Base-by-base conservation (phyloP, 2,329 filamentous ascomycete species). In the Alternaria sp. region DNA sequence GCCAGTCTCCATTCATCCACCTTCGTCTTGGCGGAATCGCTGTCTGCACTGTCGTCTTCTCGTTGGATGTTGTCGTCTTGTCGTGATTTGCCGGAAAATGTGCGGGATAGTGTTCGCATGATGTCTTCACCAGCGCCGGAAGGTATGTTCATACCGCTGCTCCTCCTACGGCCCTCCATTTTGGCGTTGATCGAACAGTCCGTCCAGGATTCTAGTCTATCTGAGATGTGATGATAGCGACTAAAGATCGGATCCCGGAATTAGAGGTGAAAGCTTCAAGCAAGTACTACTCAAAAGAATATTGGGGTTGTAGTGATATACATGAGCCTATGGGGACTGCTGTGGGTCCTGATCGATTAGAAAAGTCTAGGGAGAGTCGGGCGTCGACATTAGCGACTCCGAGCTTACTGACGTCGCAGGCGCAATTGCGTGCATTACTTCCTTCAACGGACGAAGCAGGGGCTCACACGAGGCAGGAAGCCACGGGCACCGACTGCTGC, bases 1-100 rank as follows among this genome's bases (percentile, higher is more conserved):
- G 68, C 72, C 9, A 74, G 61, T 21, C 70, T 66, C 72, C 72
- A 74, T 15, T 66, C 58, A n/a, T 70, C 67, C 40, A 73, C 63
- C 15, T 64, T 66, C 4, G 68, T 72, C 49, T 61, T 71, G 11
- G 61, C 61, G 15, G 69, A 72, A 19, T 57, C 44, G 57, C 28
- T 19, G 19, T 63, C 47, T 54, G 40, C 54, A 23, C 32, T 30
- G 26, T 62, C 58, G 19, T 55, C 50, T 28, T 40, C 52, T 13
- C 36, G 47, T 45, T 68, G 56, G n/a, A 55, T 59, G 6, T 62
- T 46, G 4, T 62, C 56, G 15, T 69, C 56, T 5, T 66, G 56
- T 32, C 40, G 60, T 44, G 69, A 71, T 43, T 66, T 66, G 7
- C 65, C 65, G 10, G 69, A 71, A 30, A 71, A 69, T 3, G 69